phyloP scores from a whole-genome alignment of 1,284 basidiomycete genomes.

The Neolentinus lepideus region DNA sequence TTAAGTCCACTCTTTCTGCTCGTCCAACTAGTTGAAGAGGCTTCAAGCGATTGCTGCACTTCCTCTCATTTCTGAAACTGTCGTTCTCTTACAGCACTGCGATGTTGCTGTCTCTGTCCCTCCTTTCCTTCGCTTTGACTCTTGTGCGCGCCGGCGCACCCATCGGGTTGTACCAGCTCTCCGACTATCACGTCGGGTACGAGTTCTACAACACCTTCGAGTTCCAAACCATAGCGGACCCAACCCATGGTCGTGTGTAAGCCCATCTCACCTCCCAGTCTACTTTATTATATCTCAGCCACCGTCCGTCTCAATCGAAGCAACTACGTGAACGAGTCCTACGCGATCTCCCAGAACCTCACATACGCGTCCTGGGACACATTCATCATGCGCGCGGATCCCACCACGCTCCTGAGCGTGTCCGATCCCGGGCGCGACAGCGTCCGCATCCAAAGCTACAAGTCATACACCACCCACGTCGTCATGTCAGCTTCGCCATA shows the following conservation, averaged over 20 bases:
- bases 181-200: slow-evolving; percentile 16
- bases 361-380: slow-evolving; percentile 20
- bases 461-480: slow-evolving; percentile 17
- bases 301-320: slow-evolving; percentile 13
- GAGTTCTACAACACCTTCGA: slow-evolving; percentile 23
- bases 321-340: slow-evolving; percentile 24
- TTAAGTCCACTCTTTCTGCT: no score
- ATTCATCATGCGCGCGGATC: slow-evolving; percentile 29
- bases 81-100: neutral
- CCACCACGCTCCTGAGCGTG: slow-evolving; percentile 17
- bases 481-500: slow-evolving; percentile 13
- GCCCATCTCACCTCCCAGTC: slow-evolving; percentile 4
- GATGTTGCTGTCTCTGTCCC: neutral
- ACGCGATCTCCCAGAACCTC: slow-evolving; percentile 23
- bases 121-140: neutral
- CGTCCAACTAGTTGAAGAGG: no score
- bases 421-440: slow-evolving; percentile 20
- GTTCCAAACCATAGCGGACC: slow-evolving; percentile 22
- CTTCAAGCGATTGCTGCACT: neutral
- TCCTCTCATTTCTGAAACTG: neutral
- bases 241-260: slow-evolving; percentile 28
- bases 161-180: slow-evolving; percentile 3
- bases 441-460: slow-evolving; percentile 19
- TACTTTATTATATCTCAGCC: neutral
- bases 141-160: neutral